phyloP scores from a whole-genome alignment of 139 green algal species.

The Tetraselmis chui region DNA sequence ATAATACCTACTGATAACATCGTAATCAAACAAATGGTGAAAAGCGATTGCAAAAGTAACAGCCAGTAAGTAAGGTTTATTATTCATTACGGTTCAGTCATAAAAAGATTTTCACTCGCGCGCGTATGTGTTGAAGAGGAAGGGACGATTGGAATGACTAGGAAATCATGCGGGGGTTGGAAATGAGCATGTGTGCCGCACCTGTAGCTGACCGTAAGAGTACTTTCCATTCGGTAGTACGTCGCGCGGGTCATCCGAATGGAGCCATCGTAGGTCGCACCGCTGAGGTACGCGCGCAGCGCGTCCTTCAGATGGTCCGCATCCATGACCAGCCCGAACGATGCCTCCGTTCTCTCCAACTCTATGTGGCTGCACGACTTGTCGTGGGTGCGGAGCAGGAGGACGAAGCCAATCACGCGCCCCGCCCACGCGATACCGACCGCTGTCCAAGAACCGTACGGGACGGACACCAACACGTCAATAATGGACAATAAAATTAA shows the following conservation, averaged over 20 bases:
- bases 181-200: too few species aligned
- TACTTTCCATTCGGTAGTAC: background rate
- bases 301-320: background rate
- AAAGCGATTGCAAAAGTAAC: too few species aligned
- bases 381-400: background rate
- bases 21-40: too few species aligned
- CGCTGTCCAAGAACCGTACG: background rate
- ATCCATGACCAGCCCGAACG: background rate
- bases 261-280: background rate
- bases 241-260: background rate
- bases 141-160: too few species aligned
- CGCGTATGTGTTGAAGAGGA: too few species aligned
- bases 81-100: too few species aligned
- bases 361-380: background rate
- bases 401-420: background rate
- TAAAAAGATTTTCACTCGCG: too few species aligned
- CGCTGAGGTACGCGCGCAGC: background rate
- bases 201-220: background rate
- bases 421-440: background rate
- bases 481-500: background rate
- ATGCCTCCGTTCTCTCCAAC: background rate
- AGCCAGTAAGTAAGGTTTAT: too few species aligned
- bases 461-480: background rate
- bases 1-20: too few species aligned
- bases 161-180: too few species aligned